Conservation (phyloP, 1,139 yeast genomes). For the Zygoascus hellenicus region DNA sequence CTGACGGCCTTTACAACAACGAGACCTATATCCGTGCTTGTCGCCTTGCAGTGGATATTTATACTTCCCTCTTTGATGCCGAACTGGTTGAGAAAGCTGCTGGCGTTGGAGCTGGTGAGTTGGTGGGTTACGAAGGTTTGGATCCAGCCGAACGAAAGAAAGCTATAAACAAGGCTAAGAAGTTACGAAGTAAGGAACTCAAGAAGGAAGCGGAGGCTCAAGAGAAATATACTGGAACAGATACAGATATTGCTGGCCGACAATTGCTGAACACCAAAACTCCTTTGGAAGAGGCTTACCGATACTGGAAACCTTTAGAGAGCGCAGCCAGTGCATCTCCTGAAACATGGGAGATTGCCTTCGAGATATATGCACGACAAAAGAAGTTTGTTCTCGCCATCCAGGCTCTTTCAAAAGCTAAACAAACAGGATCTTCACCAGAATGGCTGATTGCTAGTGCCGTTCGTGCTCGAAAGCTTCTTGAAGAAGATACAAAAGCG, state of each 20-base stretch:
- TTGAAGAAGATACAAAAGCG: conserved; percentile 25
- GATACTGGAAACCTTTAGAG: conserved; percentile 36
- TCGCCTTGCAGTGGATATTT: conserved; percentile 56
- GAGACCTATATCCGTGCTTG: conserved; percentile 69
- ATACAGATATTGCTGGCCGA: conserved; percentile 43
- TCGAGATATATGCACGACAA: conserved; percentile 39
- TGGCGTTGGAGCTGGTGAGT: conserved; percentile 20
- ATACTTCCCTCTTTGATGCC: conserved; percentile 40
- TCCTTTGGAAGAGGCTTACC: conserved; percentile 39
- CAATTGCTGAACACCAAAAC: conserved; percentile 32
- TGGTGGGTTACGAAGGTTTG: conserved; percentile 22
- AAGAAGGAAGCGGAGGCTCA: conserved; percentile 36
- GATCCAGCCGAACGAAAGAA: conserved; percentile 32
- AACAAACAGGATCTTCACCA: conserved; percentile 26
- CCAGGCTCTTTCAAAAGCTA: conserved; percentile 39
- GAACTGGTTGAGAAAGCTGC: conserved; percentile 11
- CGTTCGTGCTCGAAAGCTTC: conserved; percentile 23
- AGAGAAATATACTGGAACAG: conserved; percentile 36
- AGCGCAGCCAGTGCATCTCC: conserved; percentile 31
- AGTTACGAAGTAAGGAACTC: conserved; percentile 38
- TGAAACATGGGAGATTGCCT: conserved; percentile 39
- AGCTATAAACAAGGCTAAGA: conserved; percentile 37
- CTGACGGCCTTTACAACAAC: conserved; percentile 60
- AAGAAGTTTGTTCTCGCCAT: conserved; percentile 45
- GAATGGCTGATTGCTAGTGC: conserved; percentile 29